A percentile compares a stretch with the other conserved stretches of the same genome.
phyloP scores from a whole-genome alignment of 805 yeast genomes.

The Blastobotrys robertii region DNA sequence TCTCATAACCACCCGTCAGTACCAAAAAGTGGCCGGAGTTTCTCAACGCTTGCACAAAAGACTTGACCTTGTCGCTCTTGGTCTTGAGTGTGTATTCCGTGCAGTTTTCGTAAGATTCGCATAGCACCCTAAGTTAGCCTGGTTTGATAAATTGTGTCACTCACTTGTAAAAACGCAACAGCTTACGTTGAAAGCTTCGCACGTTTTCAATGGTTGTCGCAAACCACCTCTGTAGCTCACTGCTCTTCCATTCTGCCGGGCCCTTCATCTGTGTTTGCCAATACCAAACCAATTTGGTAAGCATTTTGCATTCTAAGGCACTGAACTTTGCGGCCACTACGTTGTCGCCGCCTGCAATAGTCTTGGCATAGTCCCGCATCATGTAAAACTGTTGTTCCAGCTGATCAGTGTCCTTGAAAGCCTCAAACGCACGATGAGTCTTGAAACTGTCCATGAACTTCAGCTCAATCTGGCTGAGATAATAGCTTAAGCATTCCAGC shows the following conservation, averaged over 20 bases:
- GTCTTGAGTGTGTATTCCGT: slow-evolving; percentile 29
- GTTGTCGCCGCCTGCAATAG: slow-evolving; percentile 70
- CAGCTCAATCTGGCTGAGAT: slow-evolving; percentile 58
- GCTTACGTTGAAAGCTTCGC: slow-evolving; percentile 57
- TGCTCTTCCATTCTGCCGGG: slow-evolving; percentile 36
- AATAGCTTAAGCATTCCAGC: slow-evolving; percentile 62
- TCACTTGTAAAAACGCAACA: slow-evolving; percentile 59
- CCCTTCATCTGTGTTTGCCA: slow-evolving; percentile 62
- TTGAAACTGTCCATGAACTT: slow-evolving; percentile 53
- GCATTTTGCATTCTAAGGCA: slow-evolving; percentile 53
- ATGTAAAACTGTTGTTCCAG: slow-evolving; percentile 74
- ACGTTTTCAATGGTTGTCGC: slow-evolving; percentile 31
- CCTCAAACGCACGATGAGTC: slow-evolving; percentile 44
- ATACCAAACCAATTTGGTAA: slow-evolving; percentile 59
- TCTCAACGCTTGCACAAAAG: slow-evolving; percentile 47
- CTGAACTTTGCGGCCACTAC: slow-evolving; percentile 73
- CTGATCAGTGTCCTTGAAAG: slow-evolving; percentile 87
- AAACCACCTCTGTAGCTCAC: slow-evolving; percentile 44
- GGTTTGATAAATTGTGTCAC: not conserved
- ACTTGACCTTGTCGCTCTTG: slow-evolving; percentile 28
- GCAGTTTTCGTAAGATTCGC: slow-evolving; percentile 66
- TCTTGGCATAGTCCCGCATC: slow-evolving; percentile 65
- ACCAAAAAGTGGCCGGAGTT: slow-evolving; percentile 67
- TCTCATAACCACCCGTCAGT: slow-evolving; percentile 61
- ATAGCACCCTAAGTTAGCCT: slow-evolving; percentile 31